phyloP scores from a whole-genome alignment of 2,329 filamentous ascomycete species.

The Decorospora gaudefroyi region DNA sequence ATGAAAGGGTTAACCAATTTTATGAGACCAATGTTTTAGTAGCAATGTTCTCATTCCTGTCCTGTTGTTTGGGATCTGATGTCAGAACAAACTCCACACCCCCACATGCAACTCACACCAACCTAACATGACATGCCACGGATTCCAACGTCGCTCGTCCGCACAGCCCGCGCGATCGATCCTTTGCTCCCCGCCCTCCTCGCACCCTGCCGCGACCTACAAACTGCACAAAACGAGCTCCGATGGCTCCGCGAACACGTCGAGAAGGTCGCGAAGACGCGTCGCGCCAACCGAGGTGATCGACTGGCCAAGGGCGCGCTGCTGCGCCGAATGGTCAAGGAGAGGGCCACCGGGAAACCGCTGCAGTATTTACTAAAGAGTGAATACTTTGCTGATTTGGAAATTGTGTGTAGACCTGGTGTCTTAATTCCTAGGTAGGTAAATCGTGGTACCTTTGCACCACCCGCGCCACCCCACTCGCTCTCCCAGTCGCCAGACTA shows the following conservation, averaged over 20 bases:
- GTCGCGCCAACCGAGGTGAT: slow-evolving; percentile 24
- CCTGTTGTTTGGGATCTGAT: no score
- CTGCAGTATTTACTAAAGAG: slow-evolving; percentile 88
- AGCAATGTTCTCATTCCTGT: no score
- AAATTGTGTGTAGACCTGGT: slow-evolving; percentile 74
- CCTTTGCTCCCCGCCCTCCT: slow-evolving; percentile 65
- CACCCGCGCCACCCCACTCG: no score
- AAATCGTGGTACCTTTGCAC: neutral
- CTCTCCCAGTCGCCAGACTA: no score
- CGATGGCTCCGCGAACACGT: slow-evolving; percentile 71
- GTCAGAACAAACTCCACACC: no score
- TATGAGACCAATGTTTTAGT: no score
- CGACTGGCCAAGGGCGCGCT: slow-evolving; percentile 25
- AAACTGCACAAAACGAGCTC: slow-evolving; percentile 69
- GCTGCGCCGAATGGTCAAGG: slow-evolving; percentile 31
- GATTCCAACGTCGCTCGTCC: slow-evolving; percentile 62
- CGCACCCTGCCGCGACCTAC: slow-evolving; percentile 64
- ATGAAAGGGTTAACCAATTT: no score
- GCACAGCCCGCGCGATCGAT: slow-evolving; percentile 59
- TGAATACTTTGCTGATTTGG: slow-evolving; percentile 83
- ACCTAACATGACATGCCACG: slow-evolving; percentile 65
- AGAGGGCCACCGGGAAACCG: slow-evolving; percentile 67
- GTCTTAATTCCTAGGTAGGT: slow-evolving; percentile 80
- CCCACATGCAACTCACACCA: no score
- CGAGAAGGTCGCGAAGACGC: slow-evolving; percentile 29